Conservation (phyloP, 2,329 filamentous ascomycete species). For the Nigrospora oryzae region DNA sequence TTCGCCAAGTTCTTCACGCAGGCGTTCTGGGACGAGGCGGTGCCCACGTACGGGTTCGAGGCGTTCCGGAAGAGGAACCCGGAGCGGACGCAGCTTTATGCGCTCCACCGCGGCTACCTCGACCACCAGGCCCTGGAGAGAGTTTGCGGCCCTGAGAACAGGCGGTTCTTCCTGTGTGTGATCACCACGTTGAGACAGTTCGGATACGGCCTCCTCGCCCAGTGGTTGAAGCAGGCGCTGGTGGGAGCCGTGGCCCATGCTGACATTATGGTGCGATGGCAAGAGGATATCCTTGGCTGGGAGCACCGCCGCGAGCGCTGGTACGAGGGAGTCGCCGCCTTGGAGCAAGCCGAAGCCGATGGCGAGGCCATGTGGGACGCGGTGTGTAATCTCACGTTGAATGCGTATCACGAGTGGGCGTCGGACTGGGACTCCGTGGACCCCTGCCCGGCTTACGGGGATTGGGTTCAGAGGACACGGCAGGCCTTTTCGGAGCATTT, state of each 20-base stretch:
- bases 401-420: not conserved
- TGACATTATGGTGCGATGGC: conserved; percentile 4
- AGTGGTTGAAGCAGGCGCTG: not conserved
- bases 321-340: not conserved
- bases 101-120: no score
- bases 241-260: not conserved
- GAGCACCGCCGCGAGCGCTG: conserved; percentile 1
- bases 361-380: not conserved
- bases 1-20: conserved; percentile 14
- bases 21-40: conserved; percentile 14
- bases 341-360: not conserved
- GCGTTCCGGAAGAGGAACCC: conserved; percentile 8
- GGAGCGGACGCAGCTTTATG: not conserved
- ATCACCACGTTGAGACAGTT: not conserved
- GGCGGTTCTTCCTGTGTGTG: conserved; percentile 6
- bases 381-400: not conserved
- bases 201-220: conserved; percentile 6
- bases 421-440: not conserved
- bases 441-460: not conserved
- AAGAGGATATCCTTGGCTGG: not conserved
- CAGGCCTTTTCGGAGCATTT: not conserved
- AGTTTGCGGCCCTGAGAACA: not conserved
- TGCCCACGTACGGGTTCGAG: conserved; percentile 7
- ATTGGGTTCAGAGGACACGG: not conserved
- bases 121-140: not conserved